Base-by-base conservation (phyloP, 352 stramenopile genomes). In the Pythium dissotocum region DNA sequence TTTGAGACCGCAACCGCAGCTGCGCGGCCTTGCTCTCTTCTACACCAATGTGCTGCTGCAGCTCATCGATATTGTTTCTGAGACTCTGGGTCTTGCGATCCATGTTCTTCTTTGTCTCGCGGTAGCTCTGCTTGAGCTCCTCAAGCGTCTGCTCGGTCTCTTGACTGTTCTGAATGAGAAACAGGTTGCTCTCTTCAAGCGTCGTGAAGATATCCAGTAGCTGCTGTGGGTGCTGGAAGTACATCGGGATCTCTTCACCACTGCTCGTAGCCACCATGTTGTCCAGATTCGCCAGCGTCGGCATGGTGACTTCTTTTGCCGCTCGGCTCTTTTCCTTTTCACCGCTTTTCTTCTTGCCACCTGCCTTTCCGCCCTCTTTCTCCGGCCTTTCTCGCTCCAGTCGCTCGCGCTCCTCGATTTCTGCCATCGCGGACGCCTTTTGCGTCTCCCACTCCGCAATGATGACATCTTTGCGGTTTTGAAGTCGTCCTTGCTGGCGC, bases 81-180 rank as follows among this genome's bases (percentile, higher is more conserved):
- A 98, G 80, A 12, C 77, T 76, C 46, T 91, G 72, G 0, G 89
- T 97, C 67, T 97, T 96, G 30, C 76, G 77, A 61, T 97, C 90
- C 88, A 97, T 97, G 13, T 78, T 91, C 53, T 86, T 89, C 73
- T 95, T 93, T 1, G 91, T 97, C 44, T 94, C 85, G n/a, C 85
- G 79, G 72, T 94, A 98, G 74, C 85, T 94, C 65, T 97, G 88
- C 71, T 98, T 97, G 32, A 98, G 88, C 71, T 98, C 94, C 57
- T 98, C 95, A 0, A 98, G 82, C 26, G 91, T 96, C 70, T 98
- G 93, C 76, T 98, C 94, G 0, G 94, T 98, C 67, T 98, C 93
- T 70, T 98, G 93, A 61, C 85, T 97, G 77, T 98, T 98, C 70
- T 98, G 92, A 66, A 98, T 98, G 32, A 98, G 67, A 67, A 98